Evolutionary conservation across 192 early-diverging fungal species (phyloP), one percentile per base, ranked within the genome.

Genomic region (Gryganskiella cystojenkinii): DNA sequence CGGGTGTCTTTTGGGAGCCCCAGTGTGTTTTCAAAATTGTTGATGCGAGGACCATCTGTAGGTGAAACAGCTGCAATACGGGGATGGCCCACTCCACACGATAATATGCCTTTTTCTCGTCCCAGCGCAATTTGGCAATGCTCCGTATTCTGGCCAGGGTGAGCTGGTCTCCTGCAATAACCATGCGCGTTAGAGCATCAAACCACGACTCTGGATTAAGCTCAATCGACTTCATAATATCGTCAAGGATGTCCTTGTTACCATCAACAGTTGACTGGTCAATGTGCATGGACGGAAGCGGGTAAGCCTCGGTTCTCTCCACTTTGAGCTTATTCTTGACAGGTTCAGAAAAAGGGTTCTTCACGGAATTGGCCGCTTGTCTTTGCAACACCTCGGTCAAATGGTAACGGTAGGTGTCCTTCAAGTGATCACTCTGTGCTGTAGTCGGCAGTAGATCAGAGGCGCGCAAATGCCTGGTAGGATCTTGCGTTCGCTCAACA

Each of bases 141-240:
- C 20, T 33, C 10, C 6, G 19, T 30, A 47, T 7, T 8, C 59
- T 30, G 42, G 24, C 13, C 17, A 49, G 17, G 13, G 59, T 49
- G 5, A 61, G 44, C 28, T 61, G 67, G 27, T 69, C 67, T 14
- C 67, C 57, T 13, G 56, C 56, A 15, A 69, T n/a, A n/a, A 69
- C 6, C 1, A 69, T 25, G 2, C 14, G 37, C 24, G 25, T 14
- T 28, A 27, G 47, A 44, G 3, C 20, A 5, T 61, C 31, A 19
- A 61, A 61, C 43, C 44, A 61, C 13, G 2, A 11, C 25, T 22
- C 25, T 4, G 17, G 59, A 3, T 47, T n/a, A 0, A 4, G 20
- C n/a, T 47, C 44, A 10, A 28, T 33, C 0, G 13, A 1, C 31
- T 44, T 19, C 10, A 47, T 61, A n/a, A 61, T 49, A 19, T 24